Conservation (phyloP, 1,284 basidiomycete genomes). For the Neolentinus lepideus region DNA sequence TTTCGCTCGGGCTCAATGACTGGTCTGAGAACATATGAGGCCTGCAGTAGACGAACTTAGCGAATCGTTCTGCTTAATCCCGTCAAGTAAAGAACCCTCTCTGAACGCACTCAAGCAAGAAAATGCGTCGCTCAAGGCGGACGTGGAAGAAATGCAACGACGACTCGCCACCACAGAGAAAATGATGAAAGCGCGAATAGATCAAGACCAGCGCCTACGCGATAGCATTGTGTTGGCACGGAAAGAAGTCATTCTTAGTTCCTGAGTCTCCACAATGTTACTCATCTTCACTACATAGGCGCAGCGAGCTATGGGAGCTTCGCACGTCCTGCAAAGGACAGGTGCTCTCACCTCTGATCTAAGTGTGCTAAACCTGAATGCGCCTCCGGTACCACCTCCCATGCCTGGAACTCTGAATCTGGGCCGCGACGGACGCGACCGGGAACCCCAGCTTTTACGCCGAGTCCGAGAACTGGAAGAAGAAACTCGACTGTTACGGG, state of each 20-base stretch:
- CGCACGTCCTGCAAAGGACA: conserved; percentile 41
- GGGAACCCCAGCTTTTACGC: conserved; percentile 61
- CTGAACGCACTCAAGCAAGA: conserved; percentile 51
- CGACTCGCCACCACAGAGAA: conserved; percentile 53
- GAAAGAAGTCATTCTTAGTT: conserved; percentile 49
- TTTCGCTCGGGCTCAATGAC: neutral
- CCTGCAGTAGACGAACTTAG: conserved; percentile 51
- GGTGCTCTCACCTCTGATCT: conserved; percentile 39
- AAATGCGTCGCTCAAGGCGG: conserved; percentile 51
- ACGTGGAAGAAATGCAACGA: conserved; percentile 48
- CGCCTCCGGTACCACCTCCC: conserved; percentile 38
- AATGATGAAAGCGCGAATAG: conserved; percentile 57
- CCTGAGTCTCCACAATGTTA: neutral
- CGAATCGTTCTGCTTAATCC: conserved; percentile 71
- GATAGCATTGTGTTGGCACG: conserved; percentile 74
- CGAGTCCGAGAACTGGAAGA: conserved; percentile 75
- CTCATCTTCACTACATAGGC: conserved; percentile 36
- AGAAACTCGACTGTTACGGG: conserved; percentile 53
- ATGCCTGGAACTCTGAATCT: conserved; percentile 38
- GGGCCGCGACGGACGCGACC: conserved; percentile 31
- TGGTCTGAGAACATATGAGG: conserved; percentile 22
- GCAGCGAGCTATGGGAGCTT: conserved; percentile 68
- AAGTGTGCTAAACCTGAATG: conserved; percentile 45
- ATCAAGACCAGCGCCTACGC: conserved; percentile 68
- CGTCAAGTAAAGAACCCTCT: conserved; percentile 43